Base-by-base conservation (phyloP, 2,329 filamentous ascomycete genomes). In the Cladosporium velox region DNA sequence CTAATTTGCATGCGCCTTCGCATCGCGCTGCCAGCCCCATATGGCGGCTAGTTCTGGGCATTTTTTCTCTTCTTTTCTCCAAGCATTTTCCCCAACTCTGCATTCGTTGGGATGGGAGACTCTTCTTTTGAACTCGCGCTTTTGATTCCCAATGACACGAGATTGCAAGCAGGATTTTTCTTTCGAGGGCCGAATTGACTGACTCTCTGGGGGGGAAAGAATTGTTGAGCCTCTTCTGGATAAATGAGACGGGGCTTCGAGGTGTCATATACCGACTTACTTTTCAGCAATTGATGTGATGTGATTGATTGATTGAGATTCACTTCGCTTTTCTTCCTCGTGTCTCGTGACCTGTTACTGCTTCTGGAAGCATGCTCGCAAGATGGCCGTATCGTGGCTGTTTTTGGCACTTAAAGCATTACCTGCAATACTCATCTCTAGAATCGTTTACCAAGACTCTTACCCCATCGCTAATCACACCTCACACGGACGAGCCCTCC, bases 91-190 rank as follows among this genome's bases (percentile, higher is more conserved):
- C 41, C 41, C n/a, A 21, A 47, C n/a, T 47, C 41, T 47, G 7
- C 41, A 47, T 47, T 24, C n/a, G n/a, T 21, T 21, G 41, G n/a
- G n/a, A 47, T 47, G 41, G 41, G 41, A 21, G 41, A 47, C 10
- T 21, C 30, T 41, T 58, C n/a, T 58, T 34, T 26, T 38, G 14
- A 6, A 24, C 18, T 35, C 21, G 34, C 34, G n/a, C 24, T 58
- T 58, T 34, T 14, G 55, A 58, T 58, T 58, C 55, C 55, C 55
- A 58, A 58, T 41, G 55, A 38, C 34, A 58, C 55, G 55, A 58
- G 55, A 58, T 28, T 58, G 55, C 55, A 41, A 41, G 34, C n/a
- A 24, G 34, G 30, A 24, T 24, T 28, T 41, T 58, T 12, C 15
- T 10, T 18, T 8, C 1, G 32, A 21, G 21, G 18, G 34, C 15